Percentiles rank a stretch among this genome's conserved stretches.
phyloP scores from a whole-genome alignment of 1,139 yeast species.

The Groenewaldozyma sp. region DNA sequence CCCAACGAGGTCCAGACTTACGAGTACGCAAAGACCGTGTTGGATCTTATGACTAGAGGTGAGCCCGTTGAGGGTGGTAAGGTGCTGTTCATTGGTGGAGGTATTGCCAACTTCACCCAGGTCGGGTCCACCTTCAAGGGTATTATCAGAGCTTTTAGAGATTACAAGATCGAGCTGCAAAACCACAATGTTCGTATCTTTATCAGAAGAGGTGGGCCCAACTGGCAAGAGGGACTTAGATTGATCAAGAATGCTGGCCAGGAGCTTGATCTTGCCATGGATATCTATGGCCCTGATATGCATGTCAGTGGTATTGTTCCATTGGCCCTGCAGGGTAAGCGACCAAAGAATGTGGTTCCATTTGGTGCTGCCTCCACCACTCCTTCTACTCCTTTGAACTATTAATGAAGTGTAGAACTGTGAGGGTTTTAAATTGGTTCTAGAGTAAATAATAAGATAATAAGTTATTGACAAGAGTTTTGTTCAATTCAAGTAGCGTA shows the following conservation, averaged over 20 bases:
- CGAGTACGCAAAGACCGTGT: slow-evolving; percentile 40
- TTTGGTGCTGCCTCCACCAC: slow-evolving; percentile 28
- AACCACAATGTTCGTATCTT: slow-evolving; percentile 35
- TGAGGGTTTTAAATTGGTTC: too few relatives aligned
- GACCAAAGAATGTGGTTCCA: slow-evolving; percentile 32
- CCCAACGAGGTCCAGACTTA: slow-evolving; percentile 40
- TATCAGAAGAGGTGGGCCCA: slow-evolving; percentile 41
- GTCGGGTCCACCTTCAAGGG: slow-evolving; percentile 42
- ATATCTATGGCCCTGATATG: slow-evolving; percentile 43
- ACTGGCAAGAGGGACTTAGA: slow-evolving; percentile 41
- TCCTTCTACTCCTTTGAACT: slow-evolving; percentile 27
- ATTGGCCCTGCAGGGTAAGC: slow-evolving; percentile 32
- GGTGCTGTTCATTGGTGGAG: slow-evolving; percentile 39
- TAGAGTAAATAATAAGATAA: too few relatives aligned
- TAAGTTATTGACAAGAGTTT: too few relatives aligned
- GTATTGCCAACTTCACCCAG: slow-evolving; percentile 41
- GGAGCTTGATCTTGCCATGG: slow-evolving; percentile 39
- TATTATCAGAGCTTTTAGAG: slow-evolving; percentile 39
- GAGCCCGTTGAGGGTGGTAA: slow-evolving; percentile 35
- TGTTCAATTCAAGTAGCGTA: too few relatives aligned
- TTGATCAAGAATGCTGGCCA: slow-evolving; percentile 38
- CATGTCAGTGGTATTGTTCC: slow-evolving; percentile 41
- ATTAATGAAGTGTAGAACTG: slow-evolving; percentile 17
- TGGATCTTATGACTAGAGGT: slow-evolving; percentile 39
- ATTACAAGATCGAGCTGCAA: slow-evolving; percentile 31